Percentiles rank a stretch among this genome's conserved stretches.
Evolutionary conservation across 768 basidiomycete species (phyloP).

Genomic region (Nidula microcarpa): DNA sequence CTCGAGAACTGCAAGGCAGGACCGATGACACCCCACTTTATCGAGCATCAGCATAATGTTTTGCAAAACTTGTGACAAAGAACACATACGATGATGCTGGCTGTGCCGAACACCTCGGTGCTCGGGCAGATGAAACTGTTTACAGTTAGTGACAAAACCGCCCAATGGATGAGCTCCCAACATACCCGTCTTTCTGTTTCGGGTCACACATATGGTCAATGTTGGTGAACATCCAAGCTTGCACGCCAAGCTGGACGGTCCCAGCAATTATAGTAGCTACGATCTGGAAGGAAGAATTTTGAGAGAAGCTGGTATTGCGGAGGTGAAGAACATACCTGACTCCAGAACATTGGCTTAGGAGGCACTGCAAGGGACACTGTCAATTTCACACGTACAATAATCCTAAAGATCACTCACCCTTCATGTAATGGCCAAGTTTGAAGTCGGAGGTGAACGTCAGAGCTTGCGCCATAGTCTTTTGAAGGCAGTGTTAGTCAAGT

Average conservation of each 20-base stretch:
- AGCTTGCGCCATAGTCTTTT: slow-evolving; percentile 53
- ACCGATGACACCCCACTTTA: slow-evolving; percentile 53
- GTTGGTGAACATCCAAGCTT: slow-evolving; percentile 61
- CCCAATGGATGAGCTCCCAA: neutral
- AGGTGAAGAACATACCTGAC: slow-evolving; percentile 9
- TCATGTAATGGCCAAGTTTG: slow-evolving; percentile 73
- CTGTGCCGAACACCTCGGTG: slow-evolving; percentile 51
- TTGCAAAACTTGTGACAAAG: neutral
- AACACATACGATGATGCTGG: slow-evolving; percentile 53
- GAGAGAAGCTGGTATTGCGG: slow-evolving; percentile 3
- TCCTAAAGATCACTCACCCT: slow-evolving; percentile 36
- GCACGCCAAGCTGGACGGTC: slow-evolving; percentile 65
- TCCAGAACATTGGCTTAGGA: slow-evolving; percentile 52
- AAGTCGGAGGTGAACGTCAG: slow-evolving; percentile 59
- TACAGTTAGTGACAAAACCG: neutral
- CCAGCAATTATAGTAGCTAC: slow-evolving; percentile 55
- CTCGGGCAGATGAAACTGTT: slow-evolving; percentile 46
- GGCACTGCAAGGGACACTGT: slow-evolving; percentile 42
- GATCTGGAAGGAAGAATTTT: slow-evolving; percentile 33
- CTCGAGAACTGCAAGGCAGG: slow-evolving; percentile 51
- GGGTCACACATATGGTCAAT: slow-evolving; percentile 43
- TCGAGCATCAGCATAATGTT: neutral
- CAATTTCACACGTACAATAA: slow-evolving; percentile 1
- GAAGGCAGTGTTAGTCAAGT: neutral
- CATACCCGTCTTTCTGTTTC: slow-evolving; percentile 40